Conservation (phyloP, 805 yeast genomes). For the Zygotorulaspora sp. region DNA sequence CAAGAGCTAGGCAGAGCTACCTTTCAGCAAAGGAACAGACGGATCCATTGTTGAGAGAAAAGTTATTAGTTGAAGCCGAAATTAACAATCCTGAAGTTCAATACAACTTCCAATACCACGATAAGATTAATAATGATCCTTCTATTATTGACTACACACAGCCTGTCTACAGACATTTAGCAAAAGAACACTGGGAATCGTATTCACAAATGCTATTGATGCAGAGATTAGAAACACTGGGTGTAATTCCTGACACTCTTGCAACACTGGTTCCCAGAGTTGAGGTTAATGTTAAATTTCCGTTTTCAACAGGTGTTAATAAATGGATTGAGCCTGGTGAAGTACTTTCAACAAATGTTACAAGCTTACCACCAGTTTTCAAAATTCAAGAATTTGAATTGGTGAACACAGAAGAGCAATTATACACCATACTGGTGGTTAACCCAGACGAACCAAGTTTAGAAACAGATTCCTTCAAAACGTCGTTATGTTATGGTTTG, state of each 20-base stretch:
- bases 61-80: constrained; percentile 58
- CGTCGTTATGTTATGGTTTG: constrained; percentile 75
- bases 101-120: constrained; percentile 52
- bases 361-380: constrained; percentile 71
- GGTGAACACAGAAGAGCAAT: constrained; percentile 39
- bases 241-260: constrained; percentile 88
- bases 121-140: constrained; percentile 38
- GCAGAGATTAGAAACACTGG: constrained; percentile 86
- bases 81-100: constrained; percentile 77
- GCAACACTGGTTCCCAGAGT: constrained; percentile 82
- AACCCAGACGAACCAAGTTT: constrained; percentile 91
- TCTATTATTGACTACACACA: constrained; percentile 57
- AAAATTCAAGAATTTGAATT: constrained; percentile 67
- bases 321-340: constrained; percentile 79
- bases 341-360: constrained; percentile 65
- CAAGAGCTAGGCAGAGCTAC: constrained; percentile 40
- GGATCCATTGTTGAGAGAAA: constrained; percentile 26
- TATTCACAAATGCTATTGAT: constrained; percentile 71
- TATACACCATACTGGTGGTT: constrained; percentile 74
- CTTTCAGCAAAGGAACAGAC: constrained; percentile 29
- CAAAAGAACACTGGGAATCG: constrained; percentile 66
- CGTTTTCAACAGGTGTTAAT: constrained; percentile 58
- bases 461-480: constrained; percentile 58
- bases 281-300: constrained; percentile 70
- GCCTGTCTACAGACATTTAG: constrained; percentile 74